Conservation (phyloP, 148 eudicot species). For the Camellia lanceoleosa region DNA sequence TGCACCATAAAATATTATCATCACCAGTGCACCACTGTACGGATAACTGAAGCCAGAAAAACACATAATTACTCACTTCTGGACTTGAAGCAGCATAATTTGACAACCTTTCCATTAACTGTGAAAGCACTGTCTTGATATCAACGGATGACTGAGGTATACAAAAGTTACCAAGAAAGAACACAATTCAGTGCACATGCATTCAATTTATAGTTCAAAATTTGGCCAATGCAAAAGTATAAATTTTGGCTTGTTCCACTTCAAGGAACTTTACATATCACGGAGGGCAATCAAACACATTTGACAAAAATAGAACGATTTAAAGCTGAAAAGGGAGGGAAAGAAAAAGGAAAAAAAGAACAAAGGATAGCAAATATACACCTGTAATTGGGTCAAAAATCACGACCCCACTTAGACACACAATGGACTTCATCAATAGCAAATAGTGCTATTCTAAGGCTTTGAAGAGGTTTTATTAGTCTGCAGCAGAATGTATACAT, state of each 20-base stretch:
- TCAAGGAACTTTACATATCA: no score
- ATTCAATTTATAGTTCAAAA: no score
- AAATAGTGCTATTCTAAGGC: no score
- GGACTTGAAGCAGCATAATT: slow-evolving; percentile 92
- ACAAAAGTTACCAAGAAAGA: not conserved
- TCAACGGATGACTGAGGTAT: slow-evolving; percentile 73
- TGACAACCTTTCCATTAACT: slow-evolving; percentile 93
- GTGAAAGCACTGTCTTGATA: slow-evolving; percentile 85
- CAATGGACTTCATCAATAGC: no score
- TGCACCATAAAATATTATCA: slow-evolving; percentile 36
- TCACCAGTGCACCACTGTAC: slow-evolving; percentile 2
- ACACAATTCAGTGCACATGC: not conserved
- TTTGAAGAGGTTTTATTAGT: no score
- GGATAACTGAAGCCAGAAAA: slow-evolving; percentile 4
- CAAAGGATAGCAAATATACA: not conserved
- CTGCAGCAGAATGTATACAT: no score
- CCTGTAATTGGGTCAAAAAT: no score
- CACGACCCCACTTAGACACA: not conserved
- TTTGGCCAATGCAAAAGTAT: no score
- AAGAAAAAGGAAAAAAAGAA: no score
- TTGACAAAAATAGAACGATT: not conserved
- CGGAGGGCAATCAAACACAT: not conserved
- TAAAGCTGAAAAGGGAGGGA: no score
- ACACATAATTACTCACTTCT: slow-evolving; percentile 57
- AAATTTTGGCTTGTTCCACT: no score